Base-by-base conservation (phyloP, 192 early-diverging fungal species). In the Backusella parvicylindrica region DNA sequence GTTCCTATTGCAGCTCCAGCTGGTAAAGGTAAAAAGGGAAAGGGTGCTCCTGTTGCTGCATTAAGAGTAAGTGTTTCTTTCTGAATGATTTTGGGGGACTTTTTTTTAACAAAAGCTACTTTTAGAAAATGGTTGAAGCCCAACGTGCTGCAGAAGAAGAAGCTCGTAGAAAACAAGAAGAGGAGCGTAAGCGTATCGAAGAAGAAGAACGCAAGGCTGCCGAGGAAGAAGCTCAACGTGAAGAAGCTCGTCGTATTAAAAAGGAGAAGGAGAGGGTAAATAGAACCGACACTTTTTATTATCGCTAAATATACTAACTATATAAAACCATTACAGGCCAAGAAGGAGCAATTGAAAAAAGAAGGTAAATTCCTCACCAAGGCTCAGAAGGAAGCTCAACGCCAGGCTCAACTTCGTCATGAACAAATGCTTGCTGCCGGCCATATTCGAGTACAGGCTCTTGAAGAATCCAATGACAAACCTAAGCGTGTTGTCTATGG, bases 291-390 rank as follows among this genome's bases (percentile, higher is more conserved):
- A 33, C n/a, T 7, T 69, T 31, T 23, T 11, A 43, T 7, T 3
- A 43, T n/a, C n/a, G n/a, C n/a, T n/a, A 43, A 3, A 43, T 3
- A 15, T 28, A 28, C 21, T 60, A 60, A 60, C 11, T 28, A n/a
- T n/a, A n/a, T n/a, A 60, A 60, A 28, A 60, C 9, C 3, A 60
- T 28, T n/a, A 38, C 75, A 94, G 94, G 83, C 83, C n/a, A 94
- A 92, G 81, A 89, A 89, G 31, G 95, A 96, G 74, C 93, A 97
- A 82, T 89, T 96, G 31, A 92, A 91, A 49, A 95, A 93, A 77
- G 90, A 94, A 60, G 97, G 98, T 53, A 96, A 97, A 81, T 90
- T 97, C 67, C 84, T 97, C 77, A 95, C 96, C 36, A 95, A 95
- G 81, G 89, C 93, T n/a, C 95, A 99, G 80, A 96, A 94, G 84